Percentiles rank a stretch among this genome's conserved stretches.
phyloP scores from a whole-genome alignment of 2,329 filamentous ascomycete species.

The Botrytis sinoallii region DNA sequence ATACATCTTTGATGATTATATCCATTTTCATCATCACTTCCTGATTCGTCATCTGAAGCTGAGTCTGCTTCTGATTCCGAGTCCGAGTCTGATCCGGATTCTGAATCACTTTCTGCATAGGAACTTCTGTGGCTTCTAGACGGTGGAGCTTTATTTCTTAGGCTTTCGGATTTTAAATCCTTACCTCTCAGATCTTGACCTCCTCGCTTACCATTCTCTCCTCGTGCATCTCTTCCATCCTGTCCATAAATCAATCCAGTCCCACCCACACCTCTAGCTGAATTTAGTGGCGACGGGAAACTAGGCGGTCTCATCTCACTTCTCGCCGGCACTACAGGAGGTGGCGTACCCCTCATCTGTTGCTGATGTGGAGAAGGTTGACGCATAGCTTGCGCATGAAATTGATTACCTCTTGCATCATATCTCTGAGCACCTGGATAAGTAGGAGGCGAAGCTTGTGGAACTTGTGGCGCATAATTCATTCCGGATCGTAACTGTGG shows the following conservation, averaged over 20 bases:
- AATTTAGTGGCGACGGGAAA: neutral
- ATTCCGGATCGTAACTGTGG: neutral
- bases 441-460: neutral
- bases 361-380: neutral
- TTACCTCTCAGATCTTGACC: neutral
- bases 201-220: neutral
- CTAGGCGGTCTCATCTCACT: neutral
- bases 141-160: neutral
- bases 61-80: neutral
- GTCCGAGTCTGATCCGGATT: neutral
- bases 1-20: neutral
- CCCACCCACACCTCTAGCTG: neutral
- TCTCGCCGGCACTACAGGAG: neutral
- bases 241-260: neutral
- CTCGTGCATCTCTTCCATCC: neutral
- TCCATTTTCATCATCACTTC: neutral
- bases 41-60: neutral
- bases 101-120: neutral
- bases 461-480: neutral
- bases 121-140: neutral
- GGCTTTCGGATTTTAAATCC: neutral
- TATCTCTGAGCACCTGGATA: conserved; percentile 1
- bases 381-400: neutral
- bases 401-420: neutral
- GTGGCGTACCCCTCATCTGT: neutral